These are phyloP conservation scores for Graphium sp. DNA, from an alignment of 2,329 filamentous ascomycete genomes.

Conservation along the genomic window DNA sequence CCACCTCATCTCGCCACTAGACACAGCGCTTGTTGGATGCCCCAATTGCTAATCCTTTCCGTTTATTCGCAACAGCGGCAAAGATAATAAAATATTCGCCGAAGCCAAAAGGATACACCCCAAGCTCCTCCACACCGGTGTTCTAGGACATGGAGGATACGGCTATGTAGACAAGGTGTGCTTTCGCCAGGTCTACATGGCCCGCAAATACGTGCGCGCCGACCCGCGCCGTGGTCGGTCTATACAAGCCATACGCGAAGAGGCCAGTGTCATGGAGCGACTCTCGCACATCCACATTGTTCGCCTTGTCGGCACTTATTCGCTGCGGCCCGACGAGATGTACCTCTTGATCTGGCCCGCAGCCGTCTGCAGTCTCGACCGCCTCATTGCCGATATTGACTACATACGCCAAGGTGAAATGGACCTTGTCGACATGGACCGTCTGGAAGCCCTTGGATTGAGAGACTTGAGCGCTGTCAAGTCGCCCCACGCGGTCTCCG, in stretches of 20 bases:
- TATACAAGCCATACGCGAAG: slow-evolving; percentile 23
- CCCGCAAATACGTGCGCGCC: slow-evolving; percentile 24
- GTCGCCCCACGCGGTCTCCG: slow-evolving; percentile 7
- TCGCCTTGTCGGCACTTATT: slow-evolving; percentile 28
- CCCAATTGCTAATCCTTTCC: background rate
- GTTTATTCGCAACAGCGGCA: slow-evolving; percentile 10
- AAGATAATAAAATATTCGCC: slow-evolving; percentile 11
- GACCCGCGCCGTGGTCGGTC: slow-evolving; percentile 17
- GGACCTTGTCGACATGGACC: slow-evolving; percentile 21
- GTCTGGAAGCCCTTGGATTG: slow-evolving; percentile 17
- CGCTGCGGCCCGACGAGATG: slow-evolving; percentile 18
- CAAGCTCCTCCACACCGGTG: slow-evolving; percentile 11
- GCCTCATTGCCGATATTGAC: slow-evolving; percentile 24
- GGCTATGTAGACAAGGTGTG: slow-evolving; percentile 25
- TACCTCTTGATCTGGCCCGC: slow-evolving; percentile 29
- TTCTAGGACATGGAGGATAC: slow-evolving; percentile 24
- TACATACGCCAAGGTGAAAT: slow-evolving; percentile 17
- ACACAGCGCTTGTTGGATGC: no score
- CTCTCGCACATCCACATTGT: slow-evolving; percentile 29
- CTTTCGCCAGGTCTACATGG: slow-evolving; percentile 21
- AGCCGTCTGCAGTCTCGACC: slow-evolving; percentile 25
- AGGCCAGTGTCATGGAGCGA: slow-evolving; percentile 28
- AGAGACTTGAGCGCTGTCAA: slow-evolving; percentile 21
- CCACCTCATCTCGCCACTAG: no score
- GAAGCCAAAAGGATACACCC: slow-evolving; percentile 13